These are phyloP conservation scores for Colletotrichum sidae DNA, from an alignment of 2,329 filamentous ascomycete genomes.

Conservation along the genomic window DNA sequence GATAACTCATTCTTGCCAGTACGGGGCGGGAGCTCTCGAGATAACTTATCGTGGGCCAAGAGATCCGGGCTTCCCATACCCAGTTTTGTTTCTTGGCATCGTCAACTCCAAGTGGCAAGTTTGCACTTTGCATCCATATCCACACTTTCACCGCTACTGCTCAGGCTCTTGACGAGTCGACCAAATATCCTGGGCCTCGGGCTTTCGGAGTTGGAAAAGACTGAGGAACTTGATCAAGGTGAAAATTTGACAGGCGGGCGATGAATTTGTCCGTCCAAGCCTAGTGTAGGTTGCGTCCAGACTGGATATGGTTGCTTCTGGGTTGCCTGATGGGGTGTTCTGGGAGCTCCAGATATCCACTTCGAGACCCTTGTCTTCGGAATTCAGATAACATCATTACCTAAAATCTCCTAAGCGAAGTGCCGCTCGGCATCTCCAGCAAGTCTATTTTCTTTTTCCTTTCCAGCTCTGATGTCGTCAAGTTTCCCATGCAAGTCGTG, in stretches of 20 bases:
- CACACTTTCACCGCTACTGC: constrained; percentile 17
- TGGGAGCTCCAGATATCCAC: constrained; percentile 27
- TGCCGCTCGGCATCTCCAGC: neutral
- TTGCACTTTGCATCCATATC: neutral
- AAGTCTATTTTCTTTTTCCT: neutral
- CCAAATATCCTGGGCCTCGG: too few relatives aligned
- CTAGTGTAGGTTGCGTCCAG: neutral
- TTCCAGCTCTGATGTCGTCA: neutral
- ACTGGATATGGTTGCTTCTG: constrained; percentile 12
- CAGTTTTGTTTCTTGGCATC: constrained; percentile 18
- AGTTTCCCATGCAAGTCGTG: neutral
- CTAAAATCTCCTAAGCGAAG: constrained; percentile 3
- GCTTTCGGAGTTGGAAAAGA: neutral
- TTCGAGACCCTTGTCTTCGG: neutral
- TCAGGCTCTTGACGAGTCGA: too few relatives aligned
- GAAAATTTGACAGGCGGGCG: neutral
- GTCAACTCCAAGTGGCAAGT: neutral
- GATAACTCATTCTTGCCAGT: neutral
- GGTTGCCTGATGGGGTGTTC: constrained; percentile 12
- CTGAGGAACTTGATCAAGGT: too few relatives aligned
- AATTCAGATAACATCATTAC: constrained; percentile 7
- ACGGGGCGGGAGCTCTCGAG: neutral
- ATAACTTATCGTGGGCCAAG: constrained; percentile 28
- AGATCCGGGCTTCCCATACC: constrained; percentile 10
- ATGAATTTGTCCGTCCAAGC: neutral